Evolutionary conservation across 768 basidiomycete genomes (phyloP), one percentile per base, ranked within the genome.

Genomic region (Mycena belliarum): DNA sequence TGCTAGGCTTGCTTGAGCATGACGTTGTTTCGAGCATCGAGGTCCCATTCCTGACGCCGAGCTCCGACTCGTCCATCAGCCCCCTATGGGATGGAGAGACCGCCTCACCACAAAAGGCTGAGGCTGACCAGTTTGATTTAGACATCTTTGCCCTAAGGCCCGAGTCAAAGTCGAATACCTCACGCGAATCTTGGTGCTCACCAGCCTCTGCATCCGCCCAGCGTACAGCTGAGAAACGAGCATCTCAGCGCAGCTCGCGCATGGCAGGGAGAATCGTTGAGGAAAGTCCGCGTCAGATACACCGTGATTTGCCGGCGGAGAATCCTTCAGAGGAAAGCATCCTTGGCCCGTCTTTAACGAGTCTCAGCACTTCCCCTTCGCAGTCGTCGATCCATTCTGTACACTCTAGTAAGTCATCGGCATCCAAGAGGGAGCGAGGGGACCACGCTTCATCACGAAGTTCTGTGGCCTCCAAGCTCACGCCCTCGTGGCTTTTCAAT

Each of bases 1-100:
- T 93, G 91, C 82, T 97, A 1, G 95, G 95, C 7, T 76, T 96
- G 10, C 77, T 96, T 42, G 94, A 94, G 63, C 91, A 95, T 64
- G 94, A 96, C 64, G 88, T 97, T 28, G 84, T 93, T 21, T 88
- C 92, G 6, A 88, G 87, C 61, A 95, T 97, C 58, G 89, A 91
- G 60, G 85, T 97, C 14, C 95, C 95, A 2, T 89, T 85, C 68
- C 72, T 93, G 25, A 79, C 82, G 9, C 59, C 59, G 26, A 81
- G 83, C 28, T 69, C 74, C 61, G 29, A 55, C 25, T 65, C 66
- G 28, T 25, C 60, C 9, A 64, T 73, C 35, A 70, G 72, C 5
- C 69, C 72, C 47, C 62, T 72, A n/a, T 61, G 69, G 52, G 75
- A 77, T 55, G 57, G 67, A 47, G 70, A 77, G 56, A 70, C 78